Percentiles rank a stretch among this genome's conserved stretches.
phyloP scores from a whole-genome alignment of 1,284 basidiomycete genomes.

The Boletus mariae region DNA sequence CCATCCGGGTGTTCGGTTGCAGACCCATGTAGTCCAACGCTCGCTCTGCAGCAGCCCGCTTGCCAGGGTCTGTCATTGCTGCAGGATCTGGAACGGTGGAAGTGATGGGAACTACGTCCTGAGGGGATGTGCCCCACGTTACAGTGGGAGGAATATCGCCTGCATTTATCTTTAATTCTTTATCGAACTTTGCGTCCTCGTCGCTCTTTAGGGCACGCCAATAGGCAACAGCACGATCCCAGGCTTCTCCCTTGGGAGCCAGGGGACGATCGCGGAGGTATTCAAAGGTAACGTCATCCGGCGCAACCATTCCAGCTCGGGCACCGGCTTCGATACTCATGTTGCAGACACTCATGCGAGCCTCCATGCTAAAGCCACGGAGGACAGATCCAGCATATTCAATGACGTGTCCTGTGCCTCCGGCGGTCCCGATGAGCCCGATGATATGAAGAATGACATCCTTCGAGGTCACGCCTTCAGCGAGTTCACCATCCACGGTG shows the following conservation, averaged over 20 bases:
- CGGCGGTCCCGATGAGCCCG: constrained; percentile 90
- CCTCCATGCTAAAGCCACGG: constrained; percentile 91
- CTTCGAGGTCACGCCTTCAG: constrained; percentile 89
- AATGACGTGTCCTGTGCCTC: constrained; percentile 90
- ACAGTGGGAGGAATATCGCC: constrained; percentile 92
- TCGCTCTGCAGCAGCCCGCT: constrained; percentile 74
- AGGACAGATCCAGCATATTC: constrained; percentile 93
- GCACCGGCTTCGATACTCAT: constrained; percentile 98
- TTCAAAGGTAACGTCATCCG: constrained; percentile 87
- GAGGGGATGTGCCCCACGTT: constrained; percentile 95
- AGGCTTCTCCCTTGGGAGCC: constrained; percentile 82
- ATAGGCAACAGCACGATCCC: constrained; percentile 87
- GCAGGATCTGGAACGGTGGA: constrained; percentile 83
- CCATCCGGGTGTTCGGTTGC: constrained; percentile 76
- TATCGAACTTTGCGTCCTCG: constrained; percentile 86
- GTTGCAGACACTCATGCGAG: constrained; percentile 95
- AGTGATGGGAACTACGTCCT: constrained; percentile 88
- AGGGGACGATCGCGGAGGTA: constrained; percentile 88
- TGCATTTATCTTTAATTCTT: constrained; percentile 81
- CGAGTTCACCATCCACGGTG: constrained; percentile 82
- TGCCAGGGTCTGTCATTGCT: constrained; percentile 60
- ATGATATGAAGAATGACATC: constrained; percentile 96
- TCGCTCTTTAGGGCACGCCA: constrained; percentile 88
- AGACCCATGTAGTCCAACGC: constrained; percentile 93
- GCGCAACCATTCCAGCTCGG: constrained; percentile 93